phyloP scores from a whole-genome alignment of 2,329 filamentous ascomycete genomes.

The Curvularia sp. region DNA sequence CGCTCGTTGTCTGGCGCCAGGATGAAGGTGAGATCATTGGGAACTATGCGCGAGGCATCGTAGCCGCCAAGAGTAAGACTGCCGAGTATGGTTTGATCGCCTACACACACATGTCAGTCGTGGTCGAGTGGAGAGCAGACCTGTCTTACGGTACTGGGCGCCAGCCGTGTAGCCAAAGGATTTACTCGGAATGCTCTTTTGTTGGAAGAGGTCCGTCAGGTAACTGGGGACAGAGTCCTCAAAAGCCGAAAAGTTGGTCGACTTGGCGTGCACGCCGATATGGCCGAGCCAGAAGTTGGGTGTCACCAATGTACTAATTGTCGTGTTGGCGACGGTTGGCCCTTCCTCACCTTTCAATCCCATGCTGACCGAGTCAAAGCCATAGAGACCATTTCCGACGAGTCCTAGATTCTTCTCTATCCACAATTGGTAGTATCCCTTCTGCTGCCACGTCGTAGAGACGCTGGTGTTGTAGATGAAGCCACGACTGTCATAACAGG shows the following conservation, averaged over 20 bases:
- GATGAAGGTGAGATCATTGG: constrained; percentile 67
- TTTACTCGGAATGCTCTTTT: constrained; percentile 69
- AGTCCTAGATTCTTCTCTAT: constrained; percentile 64
- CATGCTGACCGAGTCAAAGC: constrained; percentile 58
- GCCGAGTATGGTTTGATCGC: constrained; percentile 45
- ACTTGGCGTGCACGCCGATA: constrained; percentile 57
- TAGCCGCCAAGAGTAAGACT: constrained; percentile 73
- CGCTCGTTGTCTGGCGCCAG: constrained; percentile 63
- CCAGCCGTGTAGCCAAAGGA: constrained; percentile 80
- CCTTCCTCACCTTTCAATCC: constrained; percentile 50
- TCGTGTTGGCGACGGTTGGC: constrained; percentile 53
- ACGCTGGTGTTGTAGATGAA: constrained; percentile 61
- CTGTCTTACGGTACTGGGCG: constrained; percentile 69
- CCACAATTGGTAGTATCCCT: constrained; percentile 67
- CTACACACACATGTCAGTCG: constrained; percentile 32
- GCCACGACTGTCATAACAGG: constrained; percentile 65
- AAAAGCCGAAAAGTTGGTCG: constrained; percentile 60
- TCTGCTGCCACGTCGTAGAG: constrained; percentile 65
- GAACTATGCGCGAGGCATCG: constrained; percentile 67
- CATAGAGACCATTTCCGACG: constrained; percentile 69
- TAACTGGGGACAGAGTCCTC: constrained; percentile 63
- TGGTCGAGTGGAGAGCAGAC: neutral
- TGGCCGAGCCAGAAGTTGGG: constrained; percentile 56
- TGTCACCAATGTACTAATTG: constrained; percentile 51
- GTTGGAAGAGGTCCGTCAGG: constrained; percentile 59